These are phyloP conservation scores for Maudiozyma serrabonitensis DNA, from an alignment of 805 yeast species.

Conservation along the genomic window DNA sequence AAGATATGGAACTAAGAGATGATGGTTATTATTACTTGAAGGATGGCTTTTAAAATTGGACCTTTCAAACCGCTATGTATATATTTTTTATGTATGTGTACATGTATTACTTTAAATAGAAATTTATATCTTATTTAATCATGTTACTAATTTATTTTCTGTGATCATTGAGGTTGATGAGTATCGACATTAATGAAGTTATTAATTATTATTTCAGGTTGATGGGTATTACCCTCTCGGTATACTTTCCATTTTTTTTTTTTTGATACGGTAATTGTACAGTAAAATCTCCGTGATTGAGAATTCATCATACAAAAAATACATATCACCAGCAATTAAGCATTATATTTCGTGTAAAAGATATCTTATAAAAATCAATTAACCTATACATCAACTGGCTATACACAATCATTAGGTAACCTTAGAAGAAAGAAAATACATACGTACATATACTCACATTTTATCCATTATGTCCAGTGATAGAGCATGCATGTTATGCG, in stretches of 20 bases:
- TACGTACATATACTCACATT: background rate
- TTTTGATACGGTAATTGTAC: too few relatives aligned
- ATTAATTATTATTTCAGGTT: background rate
- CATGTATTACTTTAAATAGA: background rate
- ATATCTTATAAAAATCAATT: too few relatives aligned
- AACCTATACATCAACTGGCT: background rate
- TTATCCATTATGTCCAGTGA: constrained; percentile 35
- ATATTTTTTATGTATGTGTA: background rate
- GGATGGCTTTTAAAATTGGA: background rate
- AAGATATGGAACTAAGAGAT: constrained; percentile 20
- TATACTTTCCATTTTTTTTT: too few relatives aligned
- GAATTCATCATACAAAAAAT: too few relatives aligned
- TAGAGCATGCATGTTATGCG: constrained; percentile 97
- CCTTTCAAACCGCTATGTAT: background rate
- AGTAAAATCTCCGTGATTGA: too few relatives aligned
- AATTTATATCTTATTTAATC: background rate
- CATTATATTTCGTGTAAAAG: too few relatives aligned
- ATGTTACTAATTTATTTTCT: background rate
- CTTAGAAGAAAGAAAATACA: background rate
- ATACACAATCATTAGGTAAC: background rate
- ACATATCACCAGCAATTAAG: too few relatives aligned
- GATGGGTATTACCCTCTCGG: background rate
- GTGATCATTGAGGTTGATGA: background rate
- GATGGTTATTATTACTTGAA: constrained; percentile 22
- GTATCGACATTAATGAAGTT: background rate